Base-by-base conservation (phyloP, 2,329 filamentous ascomycete genomes). In the Aspergillus fischeri region DNA sequence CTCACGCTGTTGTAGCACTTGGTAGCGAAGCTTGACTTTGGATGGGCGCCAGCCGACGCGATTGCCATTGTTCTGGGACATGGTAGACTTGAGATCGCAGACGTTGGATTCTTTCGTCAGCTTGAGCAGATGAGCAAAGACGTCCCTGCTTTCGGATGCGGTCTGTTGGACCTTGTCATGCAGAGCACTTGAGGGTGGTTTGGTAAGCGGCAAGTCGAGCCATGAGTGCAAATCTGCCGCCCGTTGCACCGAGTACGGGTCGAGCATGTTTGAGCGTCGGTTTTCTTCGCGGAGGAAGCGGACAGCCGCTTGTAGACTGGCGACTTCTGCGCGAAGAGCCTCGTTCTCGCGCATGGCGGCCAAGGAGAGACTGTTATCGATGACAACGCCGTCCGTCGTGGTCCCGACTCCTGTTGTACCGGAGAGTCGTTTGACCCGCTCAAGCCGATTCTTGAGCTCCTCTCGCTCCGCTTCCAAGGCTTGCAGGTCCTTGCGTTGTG, bases 201-300 rank as follows among this genome's bases (percentile, higher is more conserved):
- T 66, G 21, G 67, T 64, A 28, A 77, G 71, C 3, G 75, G 75
- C 21, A 74, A 69, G 58, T 76, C 73, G 20, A 79, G 72, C 77
- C 77, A 80, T 32, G 72, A 68, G 59, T 77, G 69, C 60, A 76
- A 65, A 35, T 75, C 73, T 9, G 70, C 70, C 9, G 72, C 71
- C 52, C 72, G 68, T 58, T 76, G 74, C 32, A 77, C 65, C 11
- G 75, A 76, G 61, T 74, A 76, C 3, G 75, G 74, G 55, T 77
- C 73, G 49, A 75, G 69, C 24, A 75, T 66, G 51, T 69, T 75
- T 24, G 69, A 64, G 27, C 74, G 74, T 27, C 73, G 72, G 57
- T 77, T 79, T 52, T 80, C 77, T 53, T 76, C 73, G 35, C 76
- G 75, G 7, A 79, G 65, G 63, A 75, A 78, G 50, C 77, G 75